Evolutionary conservation across 257 asterid genomes (phyloP).

Genomic region (Nyctanthes arbortristis): DNA sequence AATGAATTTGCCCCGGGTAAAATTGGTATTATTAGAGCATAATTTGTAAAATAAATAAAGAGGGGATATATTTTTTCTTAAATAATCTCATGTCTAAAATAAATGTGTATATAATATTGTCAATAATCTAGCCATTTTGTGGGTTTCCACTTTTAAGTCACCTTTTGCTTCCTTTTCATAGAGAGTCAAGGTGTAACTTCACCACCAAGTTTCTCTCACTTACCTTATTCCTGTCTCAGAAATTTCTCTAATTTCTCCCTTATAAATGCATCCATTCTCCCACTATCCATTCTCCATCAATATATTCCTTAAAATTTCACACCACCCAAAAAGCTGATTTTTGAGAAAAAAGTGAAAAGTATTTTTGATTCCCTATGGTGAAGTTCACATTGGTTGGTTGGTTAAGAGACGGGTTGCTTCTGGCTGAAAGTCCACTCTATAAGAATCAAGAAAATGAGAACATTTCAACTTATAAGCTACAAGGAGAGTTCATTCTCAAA

Average conservation of each 20-base stretch:
- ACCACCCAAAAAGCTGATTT: background rate
- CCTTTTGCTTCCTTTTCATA: conserved; percentile 24
- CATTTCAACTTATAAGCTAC: conserved; percentile 45
- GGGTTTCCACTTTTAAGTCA: background rate
- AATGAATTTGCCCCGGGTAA: too few species aligned
- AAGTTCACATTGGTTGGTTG: conserved; percentile 57
- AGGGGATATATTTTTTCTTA: background rate
- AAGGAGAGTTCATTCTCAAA: conserved; percentile 54
- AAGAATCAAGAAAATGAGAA: conserved; percentile 36
- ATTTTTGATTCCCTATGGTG: conserved; percentile 30
- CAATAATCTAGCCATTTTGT: background rate
- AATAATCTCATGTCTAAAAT: background rate
- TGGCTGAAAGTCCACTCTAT: conserved; percentile 53
- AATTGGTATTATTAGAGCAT: too few species aligned
- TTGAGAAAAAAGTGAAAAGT: background rate
- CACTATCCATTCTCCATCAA: background rate
- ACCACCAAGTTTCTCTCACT: conserved; percentile 32
- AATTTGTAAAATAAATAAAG: too few species aligned
- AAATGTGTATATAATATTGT: background rate
- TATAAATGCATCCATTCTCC: conserved; percentile 1
- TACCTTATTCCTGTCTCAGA: background rate
- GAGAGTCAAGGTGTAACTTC: conserved; percentile 44
- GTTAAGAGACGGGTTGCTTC: conserved; percentile 60
- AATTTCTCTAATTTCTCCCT: background rate
- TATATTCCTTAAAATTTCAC: background rate